Conservation (phyloP, 805 yeast species). For the Lipomyces starkeyi region DNA sequence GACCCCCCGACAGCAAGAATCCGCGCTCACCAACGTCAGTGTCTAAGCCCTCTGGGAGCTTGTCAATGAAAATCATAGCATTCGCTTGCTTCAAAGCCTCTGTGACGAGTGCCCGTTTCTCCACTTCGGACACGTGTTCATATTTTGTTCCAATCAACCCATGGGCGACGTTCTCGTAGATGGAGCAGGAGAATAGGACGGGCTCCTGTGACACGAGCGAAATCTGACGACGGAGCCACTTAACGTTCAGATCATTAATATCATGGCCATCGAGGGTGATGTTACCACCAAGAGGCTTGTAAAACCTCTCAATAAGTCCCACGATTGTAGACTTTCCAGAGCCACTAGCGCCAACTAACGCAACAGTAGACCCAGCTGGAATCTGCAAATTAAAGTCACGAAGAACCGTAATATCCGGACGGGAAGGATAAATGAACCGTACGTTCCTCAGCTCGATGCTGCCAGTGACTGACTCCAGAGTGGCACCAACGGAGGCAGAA, state of each 20-base stretch:
- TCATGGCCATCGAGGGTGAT: conserved; percentile 87
- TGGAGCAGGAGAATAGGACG: conserved; percentile 85
- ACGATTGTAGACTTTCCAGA: conserved; percentile 92
- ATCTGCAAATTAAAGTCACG: conserved; percentile 75
- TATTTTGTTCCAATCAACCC: conserved; percentile 56
- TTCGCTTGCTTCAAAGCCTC: conserved; percentile 59
- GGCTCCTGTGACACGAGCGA: conserved; percentile 98
- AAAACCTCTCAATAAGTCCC: conserved; percentile 84
- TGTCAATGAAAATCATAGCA: conserved; percentile 56
- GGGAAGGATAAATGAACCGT: conserved; percentile 79
- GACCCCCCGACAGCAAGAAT: conserved; percentile 69
- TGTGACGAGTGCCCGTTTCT: conserved; percentile 47
- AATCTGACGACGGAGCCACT: conserved; percentile 72
- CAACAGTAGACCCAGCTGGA: conserved; percentile 89
- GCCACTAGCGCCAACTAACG: conserved; percentile 94
- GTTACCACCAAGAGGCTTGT: conserved; percentile 76
- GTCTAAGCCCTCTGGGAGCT: conserved; percentile 62
- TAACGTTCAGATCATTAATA: conserved; percentile 70
- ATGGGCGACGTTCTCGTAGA: conserved; percentile 78
- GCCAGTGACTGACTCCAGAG: conserved; percentile 50
- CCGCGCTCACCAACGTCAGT: conserved; percentile 59
- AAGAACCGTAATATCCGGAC: conserved; percentile 81
- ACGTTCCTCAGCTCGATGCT: conserved; percentile 84
- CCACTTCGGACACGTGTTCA: conserved; percentile 47
- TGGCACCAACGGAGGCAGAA: conserved; percentile 36